phyloP scores from a whole-genome alignment of 2,329 filamentous ascomycete species.

The Neopestalotiopsis rosae region DNA sequence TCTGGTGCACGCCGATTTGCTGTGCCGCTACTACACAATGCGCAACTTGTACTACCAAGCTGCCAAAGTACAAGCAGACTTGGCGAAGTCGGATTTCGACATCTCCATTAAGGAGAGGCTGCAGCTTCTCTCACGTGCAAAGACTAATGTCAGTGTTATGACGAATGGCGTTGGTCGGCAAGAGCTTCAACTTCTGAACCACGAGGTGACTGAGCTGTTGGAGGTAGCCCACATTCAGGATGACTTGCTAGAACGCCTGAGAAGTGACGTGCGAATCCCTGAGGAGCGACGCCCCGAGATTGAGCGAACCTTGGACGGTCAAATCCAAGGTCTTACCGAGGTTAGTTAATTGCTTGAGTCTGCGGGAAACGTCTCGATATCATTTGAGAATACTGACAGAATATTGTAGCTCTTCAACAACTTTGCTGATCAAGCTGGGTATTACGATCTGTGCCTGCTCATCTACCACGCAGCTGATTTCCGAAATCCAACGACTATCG shows the following conservation, averaged over 20 bases:
- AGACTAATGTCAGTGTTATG: conserved; percentile 87
- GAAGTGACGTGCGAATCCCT: conserved; percentile 72
- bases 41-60: conserved; percentile 84
- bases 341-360: conserved; percentile 55
- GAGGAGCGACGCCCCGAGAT: conserved; percentile 69
- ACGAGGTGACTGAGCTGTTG: conserved; percentile 83
- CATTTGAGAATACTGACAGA: conserved; percentile 19
- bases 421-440: conserved; percentile 88
- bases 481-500: conserved; percentile 84
- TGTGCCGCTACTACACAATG: conserved; percentile 92
- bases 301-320: conserved; percentile 73
- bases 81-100: conserved; percentile 82
- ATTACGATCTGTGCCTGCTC: conserved; percentile 90
- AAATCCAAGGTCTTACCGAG: conserved; percentile 75
- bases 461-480: conserved; percentile 94
- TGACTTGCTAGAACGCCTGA: conserved; percentile 81
- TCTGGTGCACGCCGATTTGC: conserved; percentile 81
- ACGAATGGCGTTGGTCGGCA: conserved; percentile 79
- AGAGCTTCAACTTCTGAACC: conserved; percentile 82
- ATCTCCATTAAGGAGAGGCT: conserved; percentile 86
- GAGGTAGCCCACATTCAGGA: conserved; percentile 96
- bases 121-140: conserved; percentile 86
- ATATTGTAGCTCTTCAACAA: conserved; percentile 79
- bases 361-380: not conserved
- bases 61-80: conserved; percentile 81